Percentiles rank a stretch among this genome's conserved stretches.
Conservation (phyloP, 2,329 filamentous ascomycete species). For the Chrysoporthe puriensis region DNA sequence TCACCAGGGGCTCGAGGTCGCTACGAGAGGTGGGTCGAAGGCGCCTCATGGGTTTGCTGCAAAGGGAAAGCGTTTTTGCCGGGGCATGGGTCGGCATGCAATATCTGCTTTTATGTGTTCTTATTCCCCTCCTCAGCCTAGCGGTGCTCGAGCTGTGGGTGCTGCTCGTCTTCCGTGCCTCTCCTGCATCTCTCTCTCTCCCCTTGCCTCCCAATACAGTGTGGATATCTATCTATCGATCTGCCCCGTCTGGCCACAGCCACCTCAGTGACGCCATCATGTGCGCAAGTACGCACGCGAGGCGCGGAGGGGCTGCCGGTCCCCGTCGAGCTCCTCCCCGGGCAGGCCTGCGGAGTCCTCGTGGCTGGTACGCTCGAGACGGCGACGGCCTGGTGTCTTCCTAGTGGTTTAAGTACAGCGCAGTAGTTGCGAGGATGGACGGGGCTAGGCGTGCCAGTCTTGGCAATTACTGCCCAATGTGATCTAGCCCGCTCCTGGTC, state of each 20-base stretch:
- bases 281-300: background rate
- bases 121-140: background rate
- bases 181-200: background rate
- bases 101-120: background rate
- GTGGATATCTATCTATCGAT: background rate
- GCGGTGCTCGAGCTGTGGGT: background rate
- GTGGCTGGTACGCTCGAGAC: background rate
- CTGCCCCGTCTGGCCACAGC: background rate
- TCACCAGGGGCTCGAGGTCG: background rate
- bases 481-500: background rate
- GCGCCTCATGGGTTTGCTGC: conserved; percentile 2
- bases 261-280: background rate
- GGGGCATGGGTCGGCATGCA: background rate
- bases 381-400: background rate
- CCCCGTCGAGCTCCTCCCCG: background rate
- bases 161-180: background rate
- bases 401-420: too few species aligned
- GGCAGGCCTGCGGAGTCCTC: too few species aligned
- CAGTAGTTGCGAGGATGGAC: background rate
- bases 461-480: background rate
- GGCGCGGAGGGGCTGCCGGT: background rate
- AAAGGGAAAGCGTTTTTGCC: conserved; percentile 3
- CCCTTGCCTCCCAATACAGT: background rate
- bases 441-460: background rate
- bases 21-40: background rate